These are phyloP conservation scores for Elsinoe perseae DNA, from an alignment of 2,329 filamentous ascomycete genomes.

Conservation along the genomic window DNA sequence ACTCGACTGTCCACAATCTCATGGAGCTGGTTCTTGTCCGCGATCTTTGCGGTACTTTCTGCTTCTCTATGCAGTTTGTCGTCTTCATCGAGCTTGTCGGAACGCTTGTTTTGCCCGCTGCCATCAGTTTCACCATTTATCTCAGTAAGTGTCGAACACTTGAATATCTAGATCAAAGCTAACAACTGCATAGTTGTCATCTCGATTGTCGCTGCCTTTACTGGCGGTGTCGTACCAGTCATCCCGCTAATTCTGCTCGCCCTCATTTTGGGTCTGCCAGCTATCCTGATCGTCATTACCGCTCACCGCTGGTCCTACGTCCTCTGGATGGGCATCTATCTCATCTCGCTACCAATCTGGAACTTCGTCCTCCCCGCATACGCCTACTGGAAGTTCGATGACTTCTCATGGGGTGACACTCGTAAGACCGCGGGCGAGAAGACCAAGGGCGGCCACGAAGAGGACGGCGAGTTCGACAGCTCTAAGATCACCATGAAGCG, in stretches of 20 bases:
- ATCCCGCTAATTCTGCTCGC: constrained; percentile 85
- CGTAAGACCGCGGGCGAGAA: constrained; percentile 89
- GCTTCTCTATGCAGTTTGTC: constrained; percentile 99
- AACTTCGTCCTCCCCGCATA: constrained; percentile 93
- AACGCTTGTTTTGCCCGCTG: constrained; percentile 88
- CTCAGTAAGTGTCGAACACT: constrained; percentile 57
- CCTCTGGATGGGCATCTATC: constrained; percentile 94
- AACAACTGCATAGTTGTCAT: constrained; percentile 58
- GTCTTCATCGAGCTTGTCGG: constrained; percentile 92
- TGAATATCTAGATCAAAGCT: constrained; percentile 21
- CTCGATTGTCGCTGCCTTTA: constrained; percentile 63
- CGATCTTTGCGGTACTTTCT: constrained; percentile 96
- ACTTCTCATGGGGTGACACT: constrained; percentile 98
- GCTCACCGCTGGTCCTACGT: constrained; percentile 90
- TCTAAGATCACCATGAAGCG: constrained; percentile 99
- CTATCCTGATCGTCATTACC: constrained; percentile 82
- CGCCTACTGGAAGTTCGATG: constrained; percentile 99
- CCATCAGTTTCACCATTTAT: constrained; percentile 95
- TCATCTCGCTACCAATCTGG: constrained; percentile 88
- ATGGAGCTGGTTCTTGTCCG: constrained; percentile 95
- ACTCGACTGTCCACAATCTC: constrained; percentile 96
- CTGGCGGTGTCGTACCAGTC: constrained; percentile 56
- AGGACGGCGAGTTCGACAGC: constrained; percentile 95
- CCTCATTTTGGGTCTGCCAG: constrained; percentile 88
- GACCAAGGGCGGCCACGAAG: constrained; percentile 60